phyloP scores from a whole-genome alignment of 768 basidiomycete genomes.

The Dentipellis sp. region DNA sequence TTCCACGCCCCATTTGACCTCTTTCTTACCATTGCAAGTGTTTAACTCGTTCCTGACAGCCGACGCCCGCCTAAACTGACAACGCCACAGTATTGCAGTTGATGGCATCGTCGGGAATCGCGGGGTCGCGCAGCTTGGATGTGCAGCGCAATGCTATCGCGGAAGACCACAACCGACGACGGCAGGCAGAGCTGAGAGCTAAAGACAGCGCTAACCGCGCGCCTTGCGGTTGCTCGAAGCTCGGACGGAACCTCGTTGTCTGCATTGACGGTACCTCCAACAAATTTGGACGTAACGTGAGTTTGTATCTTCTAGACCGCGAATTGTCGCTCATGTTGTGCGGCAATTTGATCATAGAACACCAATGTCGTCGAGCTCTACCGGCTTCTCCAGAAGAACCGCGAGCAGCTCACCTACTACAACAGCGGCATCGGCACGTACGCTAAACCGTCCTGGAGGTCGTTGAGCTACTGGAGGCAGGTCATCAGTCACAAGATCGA shows the following conservation, averaged over 20 bases:
- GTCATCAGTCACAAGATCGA: slow-evolving; percentile 22
- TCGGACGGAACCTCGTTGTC: not conserved
- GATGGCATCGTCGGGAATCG: too few relatives aligned
- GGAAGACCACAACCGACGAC: too few relatives aligned
- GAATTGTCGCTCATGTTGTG: not conserved
- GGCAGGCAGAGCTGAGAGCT: too few relatives aligned
- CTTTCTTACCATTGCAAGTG: too few relatives aligned
- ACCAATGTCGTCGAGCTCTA: slow-evolving; percentile 34
- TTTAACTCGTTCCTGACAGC: too few relatives aligned
- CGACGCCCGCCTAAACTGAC: too few relatives aligned
- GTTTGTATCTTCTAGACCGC: not conserved
- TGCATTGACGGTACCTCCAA: slow-evolving; percentile 4
- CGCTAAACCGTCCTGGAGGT: slow-evolving; percentile 14
- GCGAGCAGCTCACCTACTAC: slow-evolving; percentile 28
- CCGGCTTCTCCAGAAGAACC: slow-evolving; percentile 24
- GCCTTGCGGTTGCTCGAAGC: not conserved
- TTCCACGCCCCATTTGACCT: too few relatives aligned
- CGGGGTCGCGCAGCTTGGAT: too few relatives aligned
- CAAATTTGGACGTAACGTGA: not conserved
- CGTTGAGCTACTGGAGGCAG: slow-evolving; percentile 4
- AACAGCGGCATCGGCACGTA: slow-evolving; percentile 31
- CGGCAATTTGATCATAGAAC: slow-evolving; percentile 19
- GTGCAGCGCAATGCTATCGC: too few relatives aligned
- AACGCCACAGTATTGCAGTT: too few relatives aligned
- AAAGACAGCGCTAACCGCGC: too few relatives aligned